phyloP scores from a whole-genome alignment of 495 filamentous ascomycete genomes.

The Aspergillus nanangensis region DNA sequence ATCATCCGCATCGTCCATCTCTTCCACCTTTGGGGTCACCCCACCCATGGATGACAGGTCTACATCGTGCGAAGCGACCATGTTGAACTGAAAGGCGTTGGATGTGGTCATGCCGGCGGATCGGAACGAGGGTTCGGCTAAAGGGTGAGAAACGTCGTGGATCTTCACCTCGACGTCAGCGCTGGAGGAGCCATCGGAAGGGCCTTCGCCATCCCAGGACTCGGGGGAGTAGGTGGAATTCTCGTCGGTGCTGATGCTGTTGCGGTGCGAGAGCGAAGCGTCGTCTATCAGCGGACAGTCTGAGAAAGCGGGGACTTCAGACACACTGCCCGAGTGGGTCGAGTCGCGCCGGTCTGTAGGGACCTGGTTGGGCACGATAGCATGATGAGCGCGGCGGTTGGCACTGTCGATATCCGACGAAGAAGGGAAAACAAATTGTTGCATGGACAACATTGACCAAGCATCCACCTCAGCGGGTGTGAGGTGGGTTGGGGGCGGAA shows the following conservation, averaged over 20 bases:
- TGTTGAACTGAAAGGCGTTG: conserved; percentile 19
- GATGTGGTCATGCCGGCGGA: conserved; percentile 5
- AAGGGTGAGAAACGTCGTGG: conserved; percentile 12
- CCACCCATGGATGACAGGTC: conserved; percentile 17
- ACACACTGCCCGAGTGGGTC: conserved; percentile 16
- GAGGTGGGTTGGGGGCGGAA: background rate
- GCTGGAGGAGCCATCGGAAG: conserved; percentile 18
- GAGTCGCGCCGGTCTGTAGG: conserved; percentile 11
- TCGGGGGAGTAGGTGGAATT: conserved; percentile 32
- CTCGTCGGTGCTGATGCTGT: conserved; percentile 36
- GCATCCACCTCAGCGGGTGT: conserved; percentile 4
- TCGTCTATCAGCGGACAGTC: conserved; percentile 23
- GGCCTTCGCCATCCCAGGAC: conserved; percentile 27
- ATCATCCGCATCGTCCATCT: conserved; percentile 36
- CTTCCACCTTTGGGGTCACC: conserved; percentile 39
- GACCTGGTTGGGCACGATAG: conserved; percentile 3
- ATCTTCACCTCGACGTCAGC: conserved; percentile 21
- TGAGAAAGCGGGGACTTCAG: conserved; percentile 19
- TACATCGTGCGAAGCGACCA: conserved; percentile 13
- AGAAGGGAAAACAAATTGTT: conserved; percentile 24
- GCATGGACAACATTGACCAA: conserved; percentile 44
- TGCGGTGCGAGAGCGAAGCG: conserved; percentile 25
- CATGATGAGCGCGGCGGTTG: conserved; percentile 10
- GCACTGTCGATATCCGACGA: conserved; percentile 12
- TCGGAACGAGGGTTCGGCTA: conserved; percentile 6